These are phyloP conservation scores for Pseudocercospora cruenta DNA, from an alignment of 2,329 filamentous ascomycete genomes.

Conservation along the genomic window DNA sequence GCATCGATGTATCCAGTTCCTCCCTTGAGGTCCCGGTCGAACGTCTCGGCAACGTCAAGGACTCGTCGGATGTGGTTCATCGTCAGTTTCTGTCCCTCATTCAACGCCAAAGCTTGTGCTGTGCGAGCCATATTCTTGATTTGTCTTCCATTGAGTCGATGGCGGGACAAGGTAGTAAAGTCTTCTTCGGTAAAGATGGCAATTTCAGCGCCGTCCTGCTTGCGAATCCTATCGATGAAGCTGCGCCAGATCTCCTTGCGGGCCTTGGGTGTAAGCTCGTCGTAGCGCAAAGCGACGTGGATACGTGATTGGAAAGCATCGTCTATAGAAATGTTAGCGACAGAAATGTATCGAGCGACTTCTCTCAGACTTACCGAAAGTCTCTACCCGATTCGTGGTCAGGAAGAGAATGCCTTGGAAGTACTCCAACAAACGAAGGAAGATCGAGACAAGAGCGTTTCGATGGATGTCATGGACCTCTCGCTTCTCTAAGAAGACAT, in stretches of 20 bases:
- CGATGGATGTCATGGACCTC: conserved; percentile 82
- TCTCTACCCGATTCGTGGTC: conserved; percentile 85
- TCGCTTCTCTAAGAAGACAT: conserved; percentile 81
- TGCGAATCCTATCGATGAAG: conserved; percentile 74
- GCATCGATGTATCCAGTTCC: conserved; percentile 79
- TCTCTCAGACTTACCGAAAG: conserved; percentile 56
- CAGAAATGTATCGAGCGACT: background rate
- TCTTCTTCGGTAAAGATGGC: conserved; percentile 69
- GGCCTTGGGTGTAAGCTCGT: conserved; percentile 71
- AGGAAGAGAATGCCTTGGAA: conserved; percentile 90
- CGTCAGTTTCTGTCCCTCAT: conserved; percentile 69
- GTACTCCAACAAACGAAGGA: conserved; percentile 84
- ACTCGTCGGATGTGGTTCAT: conserved; percentile 82
- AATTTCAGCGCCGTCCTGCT: conserved; percentile 64
- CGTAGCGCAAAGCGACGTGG: conserved; percentile 81
- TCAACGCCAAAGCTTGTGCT: conserved; percentile 79
- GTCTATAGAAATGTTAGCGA: conserved; percentile 50
- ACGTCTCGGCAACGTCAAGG: conserved; percentile 80
- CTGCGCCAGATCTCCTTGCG: conserved; percentile 81
- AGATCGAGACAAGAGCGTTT: conserved; percentile 84
- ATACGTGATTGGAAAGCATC: conserved; percentile 89
- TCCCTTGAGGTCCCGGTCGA: conserved; percentile 81
- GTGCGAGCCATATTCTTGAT: conserved; percentile 89
- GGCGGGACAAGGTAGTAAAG: conserved; percentile 66
- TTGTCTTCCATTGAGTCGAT: conserved; percentile 71